A percentile compares a stretch with the other conserved stretches of the same genome.
Conservation (phyloP, 345 rosid species). For the Kernera saxatilis region DNA sequence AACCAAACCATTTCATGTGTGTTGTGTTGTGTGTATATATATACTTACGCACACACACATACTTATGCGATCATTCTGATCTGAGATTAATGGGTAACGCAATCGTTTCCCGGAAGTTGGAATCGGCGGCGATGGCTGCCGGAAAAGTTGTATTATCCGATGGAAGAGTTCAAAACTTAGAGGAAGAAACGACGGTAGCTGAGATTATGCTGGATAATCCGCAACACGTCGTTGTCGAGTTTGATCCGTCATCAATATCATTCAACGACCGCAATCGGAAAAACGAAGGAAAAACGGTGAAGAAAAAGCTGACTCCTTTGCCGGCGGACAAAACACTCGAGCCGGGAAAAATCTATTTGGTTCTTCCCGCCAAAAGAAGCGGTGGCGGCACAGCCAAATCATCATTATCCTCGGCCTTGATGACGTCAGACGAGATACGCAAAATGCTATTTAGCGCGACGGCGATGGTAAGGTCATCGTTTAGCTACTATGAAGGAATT, state of each 20-base stretch:
- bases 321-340: conserved; percentile 75
- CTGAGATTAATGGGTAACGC: conserved; percentile 57
- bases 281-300: conserved; percentile 3
- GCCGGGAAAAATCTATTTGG: conserved; percentile 44
- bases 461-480: conserved; percentile 39
- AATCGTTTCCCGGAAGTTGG: conserved; percentile 25
- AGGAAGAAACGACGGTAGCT: conserved; percentile 50
- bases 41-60: not conserved
- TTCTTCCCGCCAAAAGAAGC: conserved; percentile 52
- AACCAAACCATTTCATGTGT: conserved; percentile 25
- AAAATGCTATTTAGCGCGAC: conserved; percentile 42
- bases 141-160: conserved; percentile 59
- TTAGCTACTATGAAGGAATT: conserved; percentile 34
- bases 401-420: conserved; percentile 2
- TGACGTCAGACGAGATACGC: conserved; percentile 46
- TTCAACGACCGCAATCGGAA: conserved; percentile 2
- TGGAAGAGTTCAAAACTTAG: conserved; percentile 52
- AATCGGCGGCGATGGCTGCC: conserved; percentile 6
- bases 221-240: conserved; percentile 69
- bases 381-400: conserved; percentile 19
- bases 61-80: not conserved
- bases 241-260: conserved; percentile 32
- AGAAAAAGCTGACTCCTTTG: conserved; percentile 48
- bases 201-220: conserved; percentile 85
- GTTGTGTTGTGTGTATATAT: not conserved